These are phyloP conservation scores for Chaetomium tenue DNA, from an alignment of 495 filamentous ascomycete species.

Conservation along the genomic window DNA sequence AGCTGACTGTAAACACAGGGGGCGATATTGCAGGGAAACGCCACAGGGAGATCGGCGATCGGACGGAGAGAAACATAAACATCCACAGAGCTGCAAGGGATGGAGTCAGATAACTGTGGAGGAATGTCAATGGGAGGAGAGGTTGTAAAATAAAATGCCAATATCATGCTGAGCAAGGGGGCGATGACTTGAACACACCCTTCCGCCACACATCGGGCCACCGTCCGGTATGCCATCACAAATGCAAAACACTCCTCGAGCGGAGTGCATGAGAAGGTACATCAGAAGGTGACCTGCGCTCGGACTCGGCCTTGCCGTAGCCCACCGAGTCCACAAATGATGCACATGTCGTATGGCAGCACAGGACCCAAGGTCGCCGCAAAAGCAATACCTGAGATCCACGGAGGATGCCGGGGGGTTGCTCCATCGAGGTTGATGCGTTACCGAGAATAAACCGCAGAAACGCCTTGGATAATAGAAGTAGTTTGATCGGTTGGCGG, in stretches of 20 bases:
- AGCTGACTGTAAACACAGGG: neutral
- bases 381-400: conserved; percentile 10
- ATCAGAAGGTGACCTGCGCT: conserved; percentile 13
- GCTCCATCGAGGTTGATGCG: conserved; percentile 7
- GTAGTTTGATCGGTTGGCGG: neutral
- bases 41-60: conserved; percentile 18
- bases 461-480: neutral
- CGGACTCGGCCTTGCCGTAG: conserved; percentile 6
- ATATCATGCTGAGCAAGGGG: conserved; percentile 14
- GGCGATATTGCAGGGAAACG: neutral
- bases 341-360: conserved; percentile 18
- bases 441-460: neutral
- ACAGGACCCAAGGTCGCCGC: neutral
- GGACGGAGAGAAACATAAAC: neutral
- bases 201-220: neutral
- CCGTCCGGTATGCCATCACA: neutral
- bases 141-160: conserved; percentile 5
- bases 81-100: conserved; percentile 19
- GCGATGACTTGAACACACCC: neutral
- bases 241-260: neutral
- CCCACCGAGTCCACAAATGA: neutral
- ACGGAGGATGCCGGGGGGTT: neutral
- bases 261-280: neutral
- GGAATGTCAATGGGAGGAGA: conserved; percentile 4
- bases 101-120: neutral